phyloP scores from a whole-genome alignment of 495 filamentous ascomycete species.

The Annulohypoxylon maeteangense region DNA sequence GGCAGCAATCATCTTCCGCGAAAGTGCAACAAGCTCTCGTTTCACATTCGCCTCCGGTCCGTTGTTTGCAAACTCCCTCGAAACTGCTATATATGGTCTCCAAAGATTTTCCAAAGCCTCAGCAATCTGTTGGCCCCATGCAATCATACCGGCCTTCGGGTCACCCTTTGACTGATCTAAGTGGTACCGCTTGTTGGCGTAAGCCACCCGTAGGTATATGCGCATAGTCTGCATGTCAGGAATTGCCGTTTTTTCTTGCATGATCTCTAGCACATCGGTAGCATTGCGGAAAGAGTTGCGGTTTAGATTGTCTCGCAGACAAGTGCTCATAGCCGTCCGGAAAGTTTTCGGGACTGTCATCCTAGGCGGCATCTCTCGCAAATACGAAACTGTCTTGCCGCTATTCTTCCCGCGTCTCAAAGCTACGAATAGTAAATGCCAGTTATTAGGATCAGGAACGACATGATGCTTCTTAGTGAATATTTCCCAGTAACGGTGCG shows the following conservation, averaged over 20 bases:
- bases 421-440: constrained; percentile 71
- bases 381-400: constrained; percentile 59
- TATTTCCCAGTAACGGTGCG: constrained; percentile 76
- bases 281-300: constrained; percentile 66
- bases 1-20: constrained; percentile 54
- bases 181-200: constrained; percentile 45
- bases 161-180: constrained; percentile 20
- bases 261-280: constrained; percentile 65
- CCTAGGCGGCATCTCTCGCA: constrained; percentile 62
- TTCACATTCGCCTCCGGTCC: constrained; percentile 24
- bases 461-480: constrained; percentile 68
- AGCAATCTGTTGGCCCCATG: constrained; percentile 50
- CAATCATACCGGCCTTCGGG: constrained; percentile 24
- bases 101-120: constrained; percentile 54
- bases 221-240: constrained; percentile 58
- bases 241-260: constrained; percentile 54
- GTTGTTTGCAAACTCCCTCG: constrained; percentile 41
- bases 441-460: constrained; percentile 75
- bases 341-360: constrained; percentile 65
- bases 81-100: constrained; percentile 48
- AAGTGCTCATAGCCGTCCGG: constrained; percentile 74
- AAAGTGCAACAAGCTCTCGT: constrained; percentile 52
- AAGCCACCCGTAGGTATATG: constrained; percentile 53
- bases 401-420: constrained; percentile 72
- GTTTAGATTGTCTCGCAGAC: constrained; percentile 77